Conservation (phyloP, 176 grass and related monocot species). For the Zea luxurians region DNA sequence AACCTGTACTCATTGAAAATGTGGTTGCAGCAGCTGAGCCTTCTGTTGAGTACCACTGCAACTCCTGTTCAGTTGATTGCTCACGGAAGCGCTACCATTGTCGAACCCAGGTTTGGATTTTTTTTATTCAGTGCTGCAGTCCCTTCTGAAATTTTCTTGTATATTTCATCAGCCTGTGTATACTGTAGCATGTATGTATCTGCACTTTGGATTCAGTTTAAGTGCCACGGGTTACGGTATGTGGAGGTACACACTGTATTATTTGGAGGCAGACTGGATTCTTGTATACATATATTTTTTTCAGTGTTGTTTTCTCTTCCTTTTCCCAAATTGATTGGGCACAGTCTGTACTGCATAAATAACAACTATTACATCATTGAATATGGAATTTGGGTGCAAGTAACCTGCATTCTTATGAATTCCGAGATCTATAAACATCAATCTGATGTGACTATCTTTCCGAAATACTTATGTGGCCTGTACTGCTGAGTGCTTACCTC, state of each 20-base stretch:
- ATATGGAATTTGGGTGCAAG: constrained; percentile 8
- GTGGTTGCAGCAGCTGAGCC: constrained; percentile 60
- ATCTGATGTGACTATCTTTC: constrained; percentile 14
- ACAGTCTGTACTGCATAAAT: not conserved
- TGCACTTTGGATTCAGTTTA: not conserved
- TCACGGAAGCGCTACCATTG: constrained; percentile 92
- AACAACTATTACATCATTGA: constrained; percentile 1
- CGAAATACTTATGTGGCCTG: constrained; percentile 2
- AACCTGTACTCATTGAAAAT: constrained; percentile 73
- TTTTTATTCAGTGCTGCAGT: constrained; percentile 10
- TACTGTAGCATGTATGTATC: not conserved
- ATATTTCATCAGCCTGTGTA: constrained; percentile 20
- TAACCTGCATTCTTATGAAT: constrained; percentile 5
- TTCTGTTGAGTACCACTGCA: constrained; percentile 97
- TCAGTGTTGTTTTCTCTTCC: not conserved
- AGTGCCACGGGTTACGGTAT: not conserved
- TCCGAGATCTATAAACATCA: constrained; percentile 11
- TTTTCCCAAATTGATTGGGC: constrained; percentile 1
- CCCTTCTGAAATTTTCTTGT: constrained; percentile 18
- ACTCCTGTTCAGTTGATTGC: constrained; percentile 97
- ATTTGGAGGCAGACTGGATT: not conserved
- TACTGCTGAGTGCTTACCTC: not conserved
- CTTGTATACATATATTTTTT: not conserved
- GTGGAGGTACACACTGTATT: constrained; percentile 2
- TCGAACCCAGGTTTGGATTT: constrained; percentile 69